Conservation (phyloP, 306 rosid genomes). For the Medicago lupulina region DNA sequence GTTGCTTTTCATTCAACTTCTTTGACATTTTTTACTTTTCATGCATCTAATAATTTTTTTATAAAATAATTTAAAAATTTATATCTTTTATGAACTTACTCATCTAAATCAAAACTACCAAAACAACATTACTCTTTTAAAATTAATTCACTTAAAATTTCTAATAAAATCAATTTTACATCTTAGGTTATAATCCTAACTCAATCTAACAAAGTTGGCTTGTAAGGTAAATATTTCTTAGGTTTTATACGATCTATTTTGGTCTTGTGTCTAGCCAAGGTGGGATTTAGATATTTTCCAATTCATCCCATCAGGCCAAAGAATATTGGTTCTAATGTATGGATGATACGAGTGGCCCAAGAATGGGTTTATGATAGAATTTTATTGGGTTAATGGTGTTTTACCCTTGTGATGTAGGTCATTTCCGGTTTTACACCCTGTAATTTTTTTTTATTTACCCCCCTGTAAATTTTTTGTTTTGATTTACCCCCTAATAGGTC, state of each 20-base stretch:
- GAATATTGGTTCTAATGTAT: not conserved
- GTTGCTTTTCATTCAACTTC: constrained; percentile 15
- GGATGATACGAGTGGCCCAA: not conserved
- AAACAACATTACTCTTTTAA: not conserved
- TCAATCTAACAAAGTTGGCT: not conserved
- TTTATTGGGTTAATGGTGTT: no score
- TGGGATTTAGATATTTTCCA: not conserved
- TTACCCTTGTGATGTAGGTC: no score
- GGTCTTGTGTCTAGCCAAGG: not conserved
- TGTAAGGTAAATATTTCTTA: not conserved
- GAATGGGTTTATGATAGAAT: not conserved
- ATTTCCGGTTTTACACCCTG: no score
- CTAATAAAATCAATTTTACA: not conserved
- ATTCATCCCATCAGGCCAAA: not conserved
- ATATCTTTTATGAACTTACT: not conserved
- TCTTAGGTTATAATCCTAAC: not conserved
- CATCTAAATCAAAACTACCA: not conserved
- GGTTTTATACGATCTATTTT: no score
- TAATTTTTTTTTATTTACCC: no score
- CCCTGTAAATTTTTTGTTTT: no score
- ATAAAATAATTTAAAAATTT: not conserved
- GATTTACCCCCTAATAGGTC: no score
- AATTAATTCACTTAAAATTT: not conserved
- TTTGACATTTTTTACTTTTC: not conserved
- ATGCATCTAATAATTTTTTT: not conserved